Evolutionary conservation across 2,329 filamentous ascomycete species (phyloP), one percentile per base, ranked within the genome.

Genomic region (Penicillium brevicompactum): DNA sequence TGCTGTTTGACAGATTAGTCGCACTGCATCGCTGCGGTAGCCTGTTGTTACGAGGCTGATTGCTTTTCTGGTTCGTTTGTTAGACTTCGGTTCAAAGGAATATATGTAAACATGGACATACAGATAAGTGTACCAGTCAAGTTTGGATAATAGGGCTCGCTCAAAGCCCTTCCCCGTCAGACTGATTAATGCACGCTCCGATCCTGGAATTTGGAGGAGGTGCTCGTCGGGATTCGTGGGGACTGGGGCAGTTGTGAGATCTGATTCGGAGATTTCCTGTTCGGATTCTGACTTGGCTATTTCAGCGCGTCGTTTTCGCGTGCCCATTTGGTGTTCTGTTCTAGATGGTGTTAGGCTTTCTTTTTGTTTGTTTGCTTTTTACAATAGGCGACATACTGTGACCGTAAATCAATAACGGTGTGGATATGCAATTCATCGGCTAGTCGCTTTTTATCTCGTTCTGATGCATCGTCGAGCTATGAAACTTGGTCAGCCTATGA

Each of bases 371-470:
- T 14, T 6, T 4, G 34, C 6, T 3, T 18, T 11, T 31, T 8
- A 18, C 3, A 8, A 5, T 1, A n/a, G 4, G n/a, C 11, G 7
- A 56, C 72, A 56, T 80, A 90, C 85, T 87, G 85, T 58, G 91
- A 90, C 53, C 92, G 84, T 10, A 96, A 78, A 75, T 96, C 92
- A 56, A 96, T 82, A 40, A 96, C 83, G 2, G 86, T 90, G 61
- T 81, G 84, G 60, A 96, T 83, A 21, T 83, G 80, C 62, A 87
- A 81, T 31, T 85, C 80, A 7, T 85, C 74, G 9, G 77, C 73
- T 10, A 96, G 79, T 31, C 78, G 75, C 32, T 78, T 70, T 53
- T 84, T 83, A 73, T 96, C 92, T 34, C 78, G 69, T 18, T 79
- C 67, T 0, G 89, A 88, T 34, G 90, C 89, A 70, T 91, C 86